Evolutionary conservation across 306 rosid genomes (phyloP).

Genomic region (Quercus agrifolia): DNA sequence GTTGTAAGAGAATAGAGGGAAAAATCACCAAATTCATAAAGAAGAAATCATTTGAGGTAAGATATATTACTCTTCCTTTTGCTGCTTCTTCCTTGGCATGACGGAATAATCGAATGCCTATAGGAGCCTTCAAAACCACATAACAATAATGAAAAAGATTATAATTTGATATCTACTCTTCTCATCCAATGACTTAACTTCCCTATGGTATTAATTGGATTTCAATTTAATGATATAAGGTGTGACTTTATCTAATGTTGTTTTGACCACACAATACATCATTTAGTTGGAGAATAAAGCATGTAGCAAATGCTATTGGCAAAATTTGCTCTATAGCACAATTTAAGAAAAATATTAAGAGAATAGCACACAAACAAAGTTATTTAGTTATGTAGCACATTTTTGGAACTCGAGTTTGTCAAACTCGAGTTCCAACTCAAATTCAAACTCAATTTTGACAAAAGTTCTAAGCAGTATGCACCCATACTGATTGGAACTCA

Average conservation of each 20-base stretch:
- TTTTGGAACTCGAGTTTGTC: too few species aligned
- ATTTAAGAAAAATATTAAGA: too few species aligned
- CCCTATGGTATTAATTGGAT: not conserved
- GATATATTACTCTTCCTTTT: constrained; percentile 60
- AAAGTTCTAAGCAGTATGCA: too few species aligned
- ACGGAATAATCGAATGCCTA: constrained; percentile 70
- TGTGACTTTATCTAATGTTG: not conserved
- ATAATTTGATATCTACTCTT: not conserved
- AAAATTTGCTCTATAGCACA: too few species aligned
- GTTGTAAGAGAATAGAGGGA: constrained; percentile 37
- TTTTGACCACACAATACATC: not conserved
- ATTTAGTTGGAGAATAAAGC: too few species aligned
- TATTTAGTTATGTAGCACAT: too few species aligned
- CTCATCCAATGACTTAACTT: not conserved
- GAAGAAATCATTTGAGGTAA: not conserved
- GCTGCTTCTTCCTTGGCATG: constrained; percentile 57
- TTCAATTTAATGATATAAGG: not conserved
- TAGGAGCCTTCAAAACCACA: constrained; percentile 64
- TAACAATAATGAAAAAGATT: constrained; percentile 7
- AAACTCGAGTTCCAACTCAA: too few species aligned
- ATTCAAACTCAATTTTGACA: too few species aligned
- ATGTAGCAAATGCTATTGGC: too few species aligned
- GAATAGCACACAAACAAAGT: too few species aligned
- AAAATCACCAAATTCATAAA: not conserved
- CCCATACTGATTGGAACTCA: too few species aligned